A percentile compares a stretch with the other conserved stretches of the same genome.
phyloP scores from a whole-genome alignment of 176 grass and related monocot genomes.

The Carex myosuroides region DNA sequence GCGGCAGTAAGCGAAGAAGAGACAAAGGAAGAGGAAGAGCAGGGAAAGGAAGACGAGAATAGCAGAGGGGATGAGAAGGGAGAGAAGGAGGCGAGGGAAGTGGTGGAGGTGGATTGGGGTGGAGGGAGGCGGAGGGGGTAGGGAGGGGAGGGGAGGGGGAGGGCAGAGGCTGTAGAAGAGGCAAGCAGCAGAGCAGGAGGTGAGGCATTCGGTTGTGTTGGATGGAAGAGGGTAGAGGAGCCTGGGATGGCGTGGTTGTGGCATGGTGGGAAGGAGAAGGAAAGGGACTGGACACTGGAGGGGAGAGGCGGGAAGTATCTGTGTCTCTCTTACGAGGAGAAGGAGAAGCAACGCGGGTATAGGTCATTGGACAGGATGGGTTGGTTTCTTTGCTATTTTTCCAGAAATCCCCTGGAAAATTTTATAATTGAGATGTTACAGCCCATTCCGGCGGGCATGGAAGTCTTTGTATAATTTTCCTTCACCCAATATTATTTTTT shows the following conservation, averaged over 20 bases:
- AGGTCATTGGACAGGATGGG: not conserved
- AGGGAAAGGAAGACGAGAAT: conserved; percentile 26
- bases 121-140: not conserved
- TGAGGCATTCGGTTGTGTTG: not conserved
- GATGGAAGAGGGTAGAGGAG: not conserved
- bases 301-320: not conserved
- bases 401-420: not conserved
- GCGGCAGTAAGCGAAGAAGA: not conserved
- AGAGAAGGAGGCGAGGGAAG: conserved; percentile 25
- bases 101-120: conserved; percentile 33
- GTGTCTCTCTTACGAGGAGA: not conserved
- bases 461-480: not conserved
- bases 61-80: conserved; percentile 38
- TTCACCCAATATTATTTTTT: not conserved
- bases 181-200: conserved; percentile 22
- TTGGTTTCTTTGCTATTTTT: not conserved
- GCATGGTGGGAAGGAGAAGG: not conserved
- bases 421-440: not conserved
- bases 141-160: not conserved
- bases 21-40: conserved; percentile 30
- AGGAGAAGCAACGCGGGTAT: not conserved
- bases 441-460: not conserved
- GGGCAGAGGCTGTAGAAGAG: not conserved
- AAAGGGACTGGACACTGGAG: not conserved
- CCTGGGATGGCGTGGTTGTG: not conserved